phyloP scores from a whole-genome alignment of 1,284 basidiomycete genomes.

The Moesziomyces aphidis region DNA sequence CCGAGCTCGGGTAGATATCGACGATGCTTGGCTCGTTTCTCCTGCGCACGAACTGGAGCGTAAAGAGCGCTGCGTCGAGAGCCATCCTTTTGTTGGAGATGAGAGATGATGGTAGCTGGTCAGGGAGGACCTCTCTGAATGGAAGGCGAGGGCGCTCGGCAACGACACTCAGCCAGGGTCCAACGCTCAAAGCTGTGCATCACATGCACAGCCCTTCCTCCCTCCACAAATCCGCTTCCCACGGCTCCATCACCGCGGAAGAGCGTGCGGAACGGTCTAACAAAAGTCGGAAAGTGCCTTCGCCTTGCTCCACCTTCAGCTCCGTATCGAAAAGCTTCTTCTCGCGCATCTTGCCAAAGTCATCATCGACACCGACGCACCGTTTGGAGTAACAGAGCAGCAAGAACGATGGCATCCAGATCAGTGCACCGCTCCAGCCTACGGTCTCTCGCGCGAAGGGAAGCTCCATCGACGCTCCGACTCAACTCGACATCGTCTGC shows the following conservation, averaged over 20 bases:
- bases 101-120: neutral
- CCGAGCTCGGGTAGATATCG: conserved; percentile 36
- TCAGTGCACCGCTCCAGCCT: neutral
- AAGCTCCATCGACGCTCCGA: neutral
- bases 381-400: neutral
- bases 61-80: conserved; percentile 51
- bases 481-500: conserved; percentile 10
- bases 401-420: neutral
- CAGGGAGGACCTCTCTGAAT: neutral
- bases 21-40: conserved; percentile 42
- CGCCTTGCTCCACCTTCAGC: neutral
- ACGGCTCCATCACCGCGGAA: neutral
- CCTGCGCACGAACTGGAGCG: conserved; percentile 44
- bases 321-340: too few species aligned
- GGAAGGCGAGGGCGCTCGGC: neutral
- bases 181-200: conserved; percentile 6
- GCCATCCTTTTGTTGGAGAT: conserved; percentile 19
- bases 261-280: too few species aligned
- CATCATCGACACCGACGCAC: too few species aligned
- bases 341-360: too few species aligned
- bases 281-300: neutral
- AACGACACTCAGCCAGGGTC: conserved; percentile 13
- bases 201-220: neutral
- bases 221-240: neutral
- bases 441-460: neutral